A percentile compares a stretch with the other conserved stretches of the same genome.
Evolutionary conservation across 2,329 filamentous ascomycete species (phyloP).

Genomic region (Periconia macrospinosa): DNA sequence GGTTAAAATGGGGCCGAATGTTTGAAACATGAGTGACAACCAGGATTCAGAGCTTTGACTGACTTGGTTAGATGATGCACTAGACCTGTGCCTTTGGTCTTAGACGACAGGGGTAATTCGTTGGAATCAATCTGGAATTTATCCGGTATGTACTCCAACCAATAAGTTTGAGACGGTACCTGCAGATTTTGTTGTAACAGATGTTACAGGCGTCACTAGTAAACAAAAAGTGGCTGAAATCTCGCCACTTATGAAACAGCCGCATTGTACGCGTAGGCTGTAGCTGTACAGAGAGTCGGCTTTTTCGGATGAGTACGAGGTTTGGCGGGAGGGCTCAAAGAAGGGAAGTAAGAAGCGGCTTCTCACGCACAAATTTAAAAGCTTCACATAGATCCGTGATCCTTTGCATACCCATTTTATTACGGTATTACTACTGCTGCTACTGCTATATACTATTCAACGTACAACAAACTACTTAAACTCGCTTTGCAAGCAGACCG

Average conservation of each 20-base stretch:
- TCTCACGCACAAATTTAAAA: too few species aligned
- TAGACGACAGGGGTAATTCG: constrained; percentile 24
- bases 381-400: too few species aligned
- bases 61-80: constrained; percentile 12
- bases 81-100: constrained; percentile 6
- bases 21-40: constrained; percentile 10
- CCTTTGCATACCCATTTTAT: too few species aligned
- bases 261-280: constrained; percentile 12
- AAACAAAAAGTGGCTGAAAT: constrained; percentile 12
- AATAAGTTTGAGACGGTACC: constrained; percentile 33
- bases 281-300: too few species aligned
- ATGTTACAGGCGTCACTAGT: constrained; percentile 28
- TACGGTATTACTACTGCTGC: too few species aligned
- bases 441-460: too few species aligned
- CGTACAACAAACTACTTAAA: too few species aligned
- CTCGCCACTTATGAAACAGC: constrained; percentile 22
- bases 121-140: constrained; percentile 12
- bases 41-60: constrained; percentile 23
- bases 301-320: too few species aligned
- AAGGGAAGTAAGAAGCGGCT: too few species aligned
- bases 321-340: too few species aligned
- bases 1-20: constrained; percentile 10
- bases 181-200: constrained; percentile 30
- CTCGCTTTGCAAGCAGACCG: too few species aligned
- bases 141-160: constrained; percentile 2